phyloP scores from a whole-genome alignment of 2,329 filamentous ascomycete species.

The Colletotrichum tanaceti region DNA sequence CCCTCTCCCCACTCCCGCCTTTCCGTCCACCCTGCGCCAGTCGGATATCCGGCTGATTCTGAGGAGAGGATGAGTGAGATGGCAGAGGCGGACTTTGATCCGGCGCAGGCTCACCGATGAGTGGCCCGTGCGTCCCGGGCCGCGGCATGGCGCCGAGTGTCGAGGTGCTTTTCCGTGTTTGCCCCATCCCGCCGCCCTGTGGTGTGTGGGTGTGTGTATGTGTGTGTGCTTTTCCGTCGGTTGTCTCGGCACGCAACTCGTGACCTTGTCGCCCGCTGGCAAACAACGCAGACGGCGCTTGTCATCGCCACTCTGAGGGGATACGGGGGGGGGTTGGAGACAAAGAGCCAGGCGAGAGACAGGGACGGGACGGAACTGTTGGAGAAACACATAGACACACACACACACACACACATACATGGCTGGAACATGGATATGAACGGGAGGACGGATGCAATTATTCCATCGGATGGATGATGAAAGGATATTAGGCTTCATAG shows the following conservation, averaged over 20 bases:
- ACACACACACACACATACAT: neutral
- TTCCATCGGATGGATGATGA: slow-evolving; percentile 2
- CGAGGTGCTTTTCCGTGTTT: slow-evolving; percentile 26
- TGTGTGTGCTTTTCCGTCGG: slow-evolving; percentile 37
- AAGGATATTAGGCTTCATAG: slow-evolving; percentile 18
- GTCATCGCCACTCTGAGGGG: slow-evolving; percentile 10
- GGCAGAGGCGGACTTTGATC: neutral
- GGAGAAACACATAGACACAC: slow-evolving; percentile 18
- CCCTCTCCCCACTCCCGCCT: too few species aligned
- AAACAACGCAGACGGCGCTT: neutral
- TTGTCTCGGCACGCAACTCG: slow-evolving; percentile 27
- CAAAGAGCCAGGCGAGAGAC: neutral
- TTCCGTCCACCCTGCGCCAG: neutral
- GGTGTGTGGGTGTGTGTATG: too few species aligned
- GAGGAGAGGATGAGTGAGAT: neutral
- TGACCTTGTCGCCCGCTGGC: neutral
- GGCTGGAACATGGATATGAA: slow-evolving; percentile 27
- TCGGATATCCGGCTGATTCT: too few species aligned
- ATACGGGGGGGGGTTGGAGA: neutral
- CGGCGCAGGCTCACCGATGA: slow-evolving; percentile 12
- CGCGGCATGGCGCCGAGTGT: neutral
- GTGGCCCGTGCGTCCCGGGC: slow-evolving; percentile 21
- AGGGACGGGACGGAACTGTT: slow-evolving; percentile 29
- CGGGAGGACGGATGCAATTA: neutral
- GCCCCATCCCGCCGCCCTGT: neutral